Percentiles rank a stretch among this genome's conserved stretches.
Evolutionary conservation across 2,329 filamentous ascomycete species (phyloP).

Genomic region (Aspergillus phoenicis): DNA sequence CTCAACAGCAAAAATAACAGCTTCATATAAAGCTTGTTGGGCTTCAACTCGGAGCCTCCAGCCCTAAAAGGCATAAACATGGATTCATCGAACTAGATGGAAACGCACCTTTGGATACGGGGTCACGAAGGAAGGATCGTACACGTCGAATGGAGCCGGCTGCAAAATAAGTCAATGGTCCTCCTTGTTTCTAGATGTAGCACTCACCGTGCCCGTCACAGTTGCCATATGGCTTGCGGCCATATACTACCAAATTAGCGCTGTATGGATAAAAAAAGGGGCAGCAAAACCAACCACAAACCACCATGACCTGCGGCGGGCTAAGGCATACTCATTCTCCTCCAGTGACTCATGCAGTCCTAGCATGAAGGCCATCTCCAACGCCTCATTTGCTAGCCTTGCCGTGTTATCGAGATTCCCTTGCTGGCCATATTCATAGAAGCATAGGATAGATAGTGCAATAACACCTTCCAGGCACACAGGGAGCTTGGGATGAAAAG

Average conservation of each 20-base stretch:
- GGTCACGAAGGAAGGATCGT: slow-evolving; percentile 29
- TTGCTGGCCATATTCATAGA: slow-evolving; percentile 36
- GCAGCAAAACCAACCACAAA: slow-evolving; percentile 26
- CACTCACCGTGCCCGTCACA: slow-evolving; percentile 52
- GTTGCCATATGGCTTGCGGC: slow-evolving; percentile 56
- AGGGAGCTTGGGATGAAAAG: slow-evolving; percentile 25
- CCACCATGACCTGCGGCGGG: slow-evolving; percentile 33
- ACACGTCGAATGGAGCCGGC: slow-evolving; percentile 21
- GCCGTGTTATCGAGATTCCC: slow-evolving; percentile 35
- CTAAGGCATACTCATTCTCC: slow-evolving; percentile 26
- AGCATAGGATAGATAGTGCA: slow-evolving; percentile 30
- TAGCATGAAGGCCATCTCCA: slow-evolving; percentile 30
- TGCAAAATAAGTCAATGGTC: slow-evolving; percentile 9
- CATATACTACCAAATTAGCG: slow-evolving; percentile 44
- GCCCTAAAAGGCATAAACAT: slow-evolving; percentile 16
- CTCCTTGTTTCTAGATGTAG: not conserved
- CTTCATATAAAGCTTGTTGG: slow-evolving; percentile 28
- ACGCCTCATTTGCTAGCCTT: slow-evolving; percentile 31
- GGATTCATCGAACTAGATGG: not conserved
- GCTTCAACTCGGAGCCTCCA: slow-evolving; percentile 29
- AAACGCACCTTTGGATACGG: slow-evolving; percentile 23
- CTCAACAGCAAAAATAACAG: slow-evolving; percentile 26
- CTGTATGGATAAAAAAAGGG: not conserved
- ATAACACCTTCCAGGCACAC: slow-evolving; percentile 31
- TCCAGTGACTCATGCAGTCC: slow-evolving; percentile 27